phyloP scores from a whole-genome alignment of 176 grass and related monocot species.

The Phyllostachys edulis region DNA sequence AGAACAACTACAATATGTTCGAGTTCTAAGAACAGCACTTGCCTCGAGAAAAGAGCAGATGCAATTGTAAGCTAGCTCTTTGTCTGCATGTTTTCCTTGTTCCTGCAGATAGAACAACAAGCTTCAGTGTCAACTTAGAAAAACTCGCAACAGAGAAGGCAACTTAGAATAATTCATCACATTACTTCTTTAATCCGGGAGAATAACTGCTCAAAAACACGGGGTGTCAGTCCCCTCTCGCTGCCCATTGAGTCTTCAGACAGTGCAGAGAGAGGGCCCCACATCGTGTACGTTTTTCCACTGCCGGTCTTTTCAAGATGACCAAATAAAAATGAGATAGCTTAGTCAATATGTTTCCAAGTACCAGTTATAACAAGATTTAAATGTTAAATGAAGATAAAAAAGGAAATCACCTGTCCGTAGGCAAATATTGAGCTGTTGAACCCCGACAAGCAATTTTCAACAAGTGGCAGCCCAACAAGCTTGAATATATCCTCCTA shows the following conservation, averaged over 20 bases:
- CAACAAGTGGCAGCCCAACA: constrained; percentile 80
- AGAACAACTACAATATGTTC: neutral
- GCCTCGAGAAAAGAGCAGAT: constrained; percentile 95
- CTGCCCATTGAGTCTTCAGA: constrained; percentile 59
- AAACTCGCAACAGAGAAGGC: neutral
- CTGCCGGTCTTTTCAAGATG: constrained; percentile 80
- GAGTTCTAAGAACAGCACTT: constrained; percentile 42
- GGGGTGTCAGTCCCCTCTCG: constrained; percentile 83
- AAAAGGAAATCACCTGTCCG: constrained; percentile 71
- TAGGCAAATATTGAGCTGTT: constrained; percentile 99
- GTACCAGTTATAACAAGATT: neutral
- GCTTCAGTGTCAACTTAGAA: constrained; percentile 18
- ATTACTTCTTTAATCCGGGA: constrained; percentile 88
- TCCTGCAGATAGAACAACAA: constrained; percentile 57
- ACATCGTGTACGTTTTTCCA: constrained; percentile 99
- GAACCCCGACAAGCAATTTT: constrained; percentile 93
- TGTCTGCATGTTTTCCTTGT: constrained; percentile 74
- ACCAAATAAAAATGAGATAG: constrained; percentile 15
- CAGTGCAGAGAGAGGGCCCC: constrained; percentile 78
- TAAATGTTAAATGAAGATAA: constrained; percentile 16
- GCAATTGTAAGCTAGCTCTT: constrained; percentile 79
- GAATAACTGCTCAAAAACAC: constrained; percentile 94
- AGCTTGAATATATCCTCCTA: constrained; percentile 88
- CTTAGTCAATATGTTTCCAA: constrained; percentile 8
- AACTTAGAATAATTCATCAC: constrained; percentile 8